Conservation (phyloP, 106 monocot genomes). For the Posidonia australis region DNA sequence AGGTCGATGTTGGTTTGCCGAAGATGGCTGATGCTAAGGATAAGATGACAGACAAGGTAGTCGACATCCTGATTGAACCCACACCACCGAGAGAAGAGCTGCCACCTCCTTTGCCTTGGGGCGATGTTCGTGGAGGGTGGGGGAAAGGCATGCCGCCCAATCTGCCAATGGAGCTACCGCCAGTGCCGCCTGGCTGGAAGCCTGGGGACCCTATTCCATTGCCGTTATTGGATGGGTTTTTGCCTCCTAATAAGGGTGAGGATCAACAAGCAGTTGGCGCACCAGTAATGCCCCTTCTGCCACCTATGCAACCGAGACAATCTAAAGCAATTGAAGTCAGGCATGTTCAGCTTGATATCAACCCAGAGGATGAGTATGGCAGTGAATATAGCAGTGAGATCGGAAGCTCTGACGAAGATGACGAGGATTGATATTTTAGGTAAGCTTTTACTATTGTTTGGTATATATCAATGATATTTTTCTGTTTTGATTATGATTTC, state of each 20-base stretch:
- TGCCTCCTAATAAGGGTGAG: constrained; percentile 23
- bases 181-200: constrained; percentile 87
- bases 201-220: constrained; percentile 76
- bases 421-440: constrained; percentile 54
- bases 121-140: constrained; percentile 54
- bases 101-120: constrained; percentile 30
- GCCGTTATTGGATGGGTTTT: constrained; percentile 40
- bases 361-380: constrained; percentile 66
- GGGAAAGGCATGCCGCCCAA: constrained; percentile 64
- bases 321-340: constrained; percentile 70
- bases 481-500: too few relatives aligned
- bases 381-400: constrained; percentile 93
- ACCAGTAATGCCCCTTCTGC: constrained; percentile 6
- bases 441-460: background rate
- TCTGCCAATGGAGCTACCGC: constrained; percentile 49
- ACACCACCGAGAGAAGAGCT: constrained; percentile 51
- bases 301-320: constrained; percentile 18
- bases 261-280: constrained; percentile 17
- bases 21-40: constrained; percentile 39
- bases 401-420: constrained; percentile 92
- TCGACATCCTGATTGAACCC: constrained; percentile 42
- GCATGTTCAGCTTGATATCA: constrained; percentile 82
- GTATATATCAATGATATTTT: too few relatives aligned
- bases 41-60: constrained; percentile 4
- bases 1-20: constrained; percentile 62